Conservation (phyloP, 1,139 yeast species). For the Protomyces arabidopsidicola region DNA sequence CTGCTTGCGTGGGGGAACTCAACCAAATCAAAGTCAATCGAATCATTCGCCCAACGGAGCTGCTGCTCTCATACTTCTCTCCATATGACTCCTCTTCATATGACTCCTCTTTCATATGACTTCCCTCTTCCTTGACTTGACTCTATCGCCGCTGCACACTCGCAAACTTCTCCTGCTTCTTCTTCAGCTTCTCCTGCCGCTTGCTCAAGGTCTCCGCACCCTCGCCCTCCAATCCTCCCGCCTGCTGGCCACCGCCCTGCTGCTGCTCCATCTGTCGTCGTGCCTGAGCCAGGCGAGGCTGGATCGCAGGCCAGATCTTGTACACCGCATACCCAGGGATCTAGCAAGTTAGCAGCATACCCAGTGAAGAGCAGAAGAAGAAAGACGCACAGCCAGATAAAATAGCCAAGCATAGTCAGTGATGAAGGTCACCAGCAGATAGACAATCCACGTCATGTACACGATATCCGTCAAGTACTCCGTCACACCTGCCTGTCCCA, state of each 20-base stretch:
- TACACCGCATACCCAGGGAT: constrained; percentile 13
- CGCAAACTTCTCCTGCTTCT: constrained; percentile 17
- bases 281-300: constrained; percentile 19
- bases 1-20: no score
- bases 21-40: no score
- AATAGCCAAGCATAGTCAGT: constrained; percentile 25
- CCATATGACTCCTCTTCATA: no score
- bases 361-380: neutral
- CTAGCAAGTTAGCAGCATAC: neutral
- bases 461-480: constrained; percentile 75
- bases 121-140: no score
- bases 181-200: constrained; percentile 21
- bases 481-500: constrained; percentile 60
- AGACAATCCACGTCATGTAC: constrained; percentile 63
- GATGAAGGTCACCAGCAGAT: constrained; percentile 49
- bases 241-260: neutral
- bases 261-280: neutral
- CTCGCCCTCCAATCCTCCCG: neutral
- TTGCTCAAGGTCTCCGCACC: constrained; percentile 9
- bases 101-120: no score
- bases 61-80: no score
- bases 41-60: no score
- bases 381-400: constrained; percentile 6
- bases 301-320: constrained; percentile 17
- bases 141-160: constrained; percentile 3